Percentiles rank a stretch among this genome's conserved stretches.
These are phyloP conservation scores for Ashbya aceris DNA, from an alignment of 1,139 yeast species.

Conservation along the genomic window DNA sequence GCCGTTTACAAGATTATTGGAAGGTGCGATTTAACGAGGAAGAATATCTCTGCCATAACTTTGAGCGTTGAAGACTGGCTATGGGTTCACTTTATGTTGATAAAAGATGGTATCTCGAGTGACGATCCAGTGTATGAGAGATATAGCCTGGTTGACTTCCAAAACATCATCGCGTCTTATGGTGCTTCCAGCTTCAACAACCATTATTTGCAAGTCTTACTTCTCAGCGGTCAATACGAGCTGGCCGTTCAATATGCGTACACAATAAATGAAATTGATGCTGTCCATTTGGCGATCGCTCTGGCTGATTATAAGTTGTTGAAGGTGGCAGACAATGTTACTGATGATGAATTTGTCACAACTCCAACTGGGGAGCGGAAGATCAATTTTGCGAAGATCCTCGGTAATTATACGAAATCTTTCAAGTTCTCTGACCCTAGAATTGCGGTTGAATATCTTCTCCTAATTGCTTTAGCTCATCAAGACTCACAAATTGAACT, in stretches of 20 bases:
- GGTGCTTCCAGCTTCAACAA: constrained; percentile 70
- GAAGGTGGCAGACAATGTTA: constrained; percentile 34
- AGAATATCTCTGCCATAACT: constrained; percentile 68
- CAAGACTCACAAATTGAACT: constrained; percentile 43
- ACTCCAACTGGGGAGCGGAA: constrained; percentile 32
- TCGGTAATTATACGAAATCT: constrained; percentile 67
- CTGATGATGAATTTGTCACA: constrained; percentile 29
- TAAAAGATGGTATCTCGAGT: constrained; percentile 44
- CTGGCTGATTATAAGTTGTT: constrained; percentile 68
- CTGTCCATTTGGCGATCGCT: constrained; percentile 83
- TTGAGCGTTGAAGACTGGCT: constrained; percentile 91
- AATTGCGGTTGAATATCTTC: constrained; percentile 81
- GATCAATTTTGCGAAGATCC: constrained; percentile 48
- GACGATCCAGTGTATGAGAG: constrained; percentile 55
- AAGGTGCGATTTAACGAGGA: constrained; percentile 64
- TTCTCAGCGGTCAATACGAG: constrained; percentile 75
- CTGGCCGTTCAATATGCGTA: constrained; percentile 68
- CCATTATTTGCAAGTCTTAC: constrained; percentile 64
- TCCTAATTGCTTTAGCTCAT: constrained; percentile 53
- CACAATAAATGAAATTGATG: constrained; percentile 65
- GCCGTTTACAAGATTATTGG: constrained; percentile 89
- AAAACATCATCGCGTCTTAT: constrained; percentile 56
- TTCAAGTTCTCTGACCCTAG: constrained; percentile 82
- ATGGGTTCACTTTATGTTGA: constrained; percentile 81
- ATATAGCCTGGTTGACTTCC: constrained; percentile 67